These are phyloP conservation scores for Xylaria multiplex DNA, from an alignment of 2,329 filamentous ascomycete genomes.

Conservation along the genomic window DNA sequence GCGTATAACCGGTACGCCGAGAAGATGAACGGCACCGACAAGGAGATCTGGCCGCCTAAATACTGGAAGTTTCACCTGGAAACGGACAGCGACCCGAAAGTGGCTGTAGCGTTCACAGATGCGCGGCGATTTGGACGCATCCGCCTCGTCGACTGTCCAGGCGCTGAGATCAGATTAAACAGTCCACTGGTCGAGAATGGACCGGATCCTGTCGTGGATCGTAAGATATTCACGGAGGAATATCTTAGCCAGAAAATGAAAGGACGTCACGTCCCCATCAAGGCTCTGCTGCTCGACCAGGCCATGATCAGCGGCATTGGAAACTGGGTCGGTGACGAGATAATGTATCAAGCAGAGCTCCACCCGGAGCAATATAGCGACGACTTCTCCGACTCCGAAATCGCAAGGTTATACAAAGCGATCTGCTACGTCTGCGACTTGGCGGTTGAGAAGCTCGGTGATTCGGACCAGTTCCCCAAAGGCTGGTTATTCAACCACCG, in stretches of 20 bases:
- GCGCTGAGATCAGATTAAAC: slow-evolving; percentile 76
- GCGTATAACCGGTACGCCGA: slow-evolving; percentile 87
- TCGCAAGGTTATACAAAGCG: slow-evolving; percentile 75
- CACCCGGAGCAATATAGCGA: slow-evolving; percentile 95
- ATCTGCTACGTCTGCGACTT: slow-evolving; percentile 83
- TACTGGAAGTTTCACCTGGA: slow-evolving; percentile 88
- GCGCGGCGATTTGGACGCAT: slow-evolving; percentile 81
- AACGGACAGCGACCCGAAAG: slow-evolving; percentile 59
- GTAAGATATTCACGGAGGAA: slow-evolving; percentile 76
- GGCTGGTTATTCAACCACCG: slow-evolving; percentile 90
- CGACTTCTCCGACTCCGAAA: slow-evolving; percentile 76
- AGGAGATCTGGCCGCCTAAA: slow-evolving; percentile 83
- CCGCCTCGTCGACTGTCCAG: slow-evolving; percentile 82
- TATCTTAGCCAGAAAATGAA: slow-evolving; percentile 79
- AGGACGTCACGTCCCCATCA: slow-evolving; percentile 85
- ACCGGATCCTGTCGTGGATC: slow-evolving; percentile 89
- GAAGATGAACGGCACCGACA: slow-evolving; percentile 68
- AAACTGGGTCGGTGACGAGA: slow-evolving; percentile 97
- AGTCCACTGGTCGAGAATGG: slow-evolving; percentile 90
- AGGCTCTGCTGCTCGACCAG: slow-evolving; percentile 89
- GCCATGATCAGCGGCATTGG: slow-evolving; percentile 89
- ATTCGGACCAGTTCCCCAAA: slow-evolving; percentile 84
- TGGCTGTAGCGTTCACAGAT: slow-evolving; percentile 80
- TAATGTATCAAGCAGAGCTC: slow-evolving; percentile 86
- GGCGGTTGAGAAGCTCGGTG: slow-evolving; percentile 80